Conservation (phyloP, 1,139 yeast genomes). For the Pneumocystis jirovecii region DNA sequence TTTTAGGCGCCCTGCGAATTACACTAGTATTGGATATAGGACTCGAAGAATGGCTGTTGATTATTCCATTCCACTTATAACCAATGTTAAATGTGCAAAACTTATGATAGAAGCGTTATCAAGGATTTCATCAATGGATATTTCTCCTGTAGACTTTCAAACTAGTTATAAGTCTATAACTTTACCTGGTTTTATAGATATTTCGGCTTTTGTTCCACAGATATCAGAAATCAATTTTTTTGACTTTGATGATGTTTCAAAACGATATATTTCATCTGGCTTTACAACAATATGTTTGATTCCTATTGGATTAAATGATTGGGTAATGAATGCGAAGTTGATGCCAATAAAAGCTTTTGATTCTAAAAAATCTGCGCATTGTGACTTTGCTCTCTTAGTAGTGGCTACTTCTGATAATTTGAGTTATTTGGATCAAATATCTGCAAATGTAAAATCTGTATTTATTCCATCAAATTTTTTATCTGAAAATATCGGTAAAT, state of each 20-base stretch:
- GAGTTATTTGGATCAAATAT: conserved; percentile 44
- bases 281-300: conserved; percentile 73
- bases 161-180: conserved; percentile 71
- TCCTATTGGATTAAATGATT: conserved; percentile 55
- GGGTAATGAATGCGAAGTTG: conserved; percentile 49
- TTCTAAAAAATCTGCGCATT: conserved; percentile 49
- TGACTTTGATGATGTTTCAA: conserved; percentile 51
- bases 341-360: conserved; percentile 40
- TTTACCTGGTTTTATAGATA: conserved; percentile 75
- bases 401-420: conserved; percentile 69
- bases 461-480: conserved; percentile 59
- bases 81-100: conserved; percentile 96
- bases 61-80: conserved; percentile 90
- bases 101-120: conserved; percentile 85
- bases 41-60: conserved; percentile 99
- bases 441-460: conserved; percentile 59
- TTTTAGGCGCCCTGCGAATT: conserved; percentile 96
- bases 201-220: conserved; percentile 66
- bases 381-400: conserved; percentile 69
- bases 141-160: conserved; percentile 72
- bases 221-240: conserved; percentile 34
- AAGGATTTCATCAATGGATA: conserved; percentile 51
- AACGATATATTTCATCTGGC: conserved; percentile 66
- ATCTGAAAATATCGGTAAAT: conserved; percentile 43
- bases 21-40: conserved; percentile 92